phyloP scores from a whole-genome alignment of 208 protist genomes.

The Acanthamoeba culbertsoni region DNA sequence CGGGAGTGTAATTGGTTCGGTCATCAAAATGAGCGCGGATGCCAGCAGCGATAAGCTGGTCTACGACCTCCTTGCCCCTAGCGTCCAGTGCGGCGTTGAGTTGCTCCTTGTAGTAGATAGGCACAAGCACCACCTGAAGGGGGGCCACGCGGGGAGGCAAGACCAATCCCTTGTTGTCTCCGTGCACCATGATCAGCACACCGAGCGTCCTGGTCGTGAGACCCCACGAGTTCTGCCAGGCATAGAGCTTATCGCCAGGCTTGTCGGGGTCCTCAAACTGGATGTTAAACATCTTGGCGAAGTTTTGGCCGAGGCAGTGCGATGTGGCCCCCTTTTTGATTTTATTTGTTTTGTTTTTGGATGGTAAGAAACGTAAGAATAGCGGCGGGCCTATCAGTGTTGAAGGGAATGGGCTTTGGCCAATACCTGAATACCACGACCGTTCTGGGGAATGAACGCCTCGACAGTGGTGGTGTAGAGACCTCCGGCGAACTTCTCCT shows the following conservation, averaged over 20 bases:
- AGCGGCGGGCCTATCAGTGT: too few species aligned
- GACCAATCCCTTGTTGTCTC: constrained; percentile 98
- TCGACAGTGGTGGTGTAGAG: constrained; percentile 98
- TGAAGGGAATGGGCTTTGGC: too few species aligned
- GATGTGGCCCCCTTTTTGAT: constrained; percentile 73
- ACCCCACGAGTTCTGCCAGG: constrained; percentile 99
- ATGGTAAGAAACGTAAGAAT: too few species aligned
- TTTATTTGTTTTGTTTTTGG: too few species aligned
- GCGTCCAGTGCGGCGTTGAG: constrained; percentile 78
- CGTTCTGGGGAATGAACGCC: constrained; percentile 95
- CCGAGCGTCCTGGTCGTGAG: constrained; percentile 97
- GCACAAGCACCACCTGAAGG: constrained; percentile 90
- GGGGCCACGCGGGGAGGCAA: constrained; percentile 96
- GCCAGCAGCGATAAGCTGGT: constrained; percentile 43
- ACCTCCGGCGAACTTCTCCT: constrained; percentile 98
- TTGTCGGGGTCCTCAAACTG: constrained; percentile 88
- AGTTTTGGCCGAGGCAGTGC: constrained; percentile 97
- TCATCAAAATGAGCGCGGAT: constrained; percentile 88
- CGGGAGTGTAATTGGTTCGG: constrained; percentile 94
- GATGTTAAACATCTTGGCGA: constrained; percentile 98
- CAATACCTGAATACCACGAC: constrained; percentile 94
- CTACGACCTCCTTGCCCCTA: constrained; percentile 59
- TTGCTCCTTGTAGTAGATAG: constrained; percentile 76
- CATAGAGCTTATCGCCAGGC: constrained; percentile 86
- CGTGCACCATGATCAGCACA: constrained; percentile 98